A percentile compares a stretch with the other conserved stretches of the same genome.
Conservation (phyloP, 495 filamentous ascomycete species). For the Lophium mytilinum region DNA sequence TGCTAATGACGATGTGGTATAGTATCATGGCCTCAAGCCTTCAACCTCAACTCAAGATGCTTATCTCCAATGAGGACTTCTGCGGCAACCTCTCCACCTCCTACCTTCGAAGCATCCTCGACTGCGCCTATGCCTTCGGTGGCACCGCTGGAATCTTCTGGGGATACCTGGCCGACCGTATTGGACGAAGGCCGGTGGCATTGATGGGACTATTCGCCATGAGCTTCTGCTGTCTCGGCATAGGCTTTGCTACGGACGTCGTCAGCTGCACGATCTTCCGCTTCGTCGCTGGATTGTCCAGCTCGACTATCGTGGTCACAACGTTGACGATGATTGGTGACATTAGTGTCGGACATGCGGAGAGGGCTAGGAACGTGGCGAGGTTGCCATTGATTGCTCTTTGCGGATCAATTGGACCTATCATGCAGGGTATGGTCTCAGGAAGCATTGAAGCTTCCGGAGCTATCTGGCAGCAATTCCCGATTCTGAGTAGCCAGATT, state of each 20-base stretch:
- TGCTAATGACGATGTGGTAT: background rate
- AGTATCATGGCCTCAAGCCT: constrained; percentile 41
- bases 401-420: constrained; percentile 38
- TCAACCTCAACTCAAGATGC: constrained; percentile 39
- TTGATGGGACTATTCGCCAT: constrained; percentile 35
- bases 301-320: constrained; percentile 36
- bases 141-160: constrained; percentile 37
- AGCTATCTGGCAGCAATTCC: constrained; percentile 35
- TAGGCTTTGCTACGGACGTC: constrained; percentile 39
- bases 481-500: constrained; percentile 36
- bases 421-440: constrained; percentile 31
- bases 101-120: constrained; percentile 38
- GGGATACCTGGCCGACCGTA: constrained; percentile 36
- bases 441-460: constrained; percentile 27
- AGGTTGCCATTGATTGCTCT: constrained; percentile 37
- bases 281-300: constrained; percentile 36
- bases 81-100: constrained; percentile 37
- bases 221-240: constrained; percentile 35
- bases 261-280: constrained; percentile 36
- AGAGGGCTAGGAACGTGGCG: constrained; percentile 37
- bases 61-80: constrained; percentile 34
- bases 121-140: constrained; percentile 42
- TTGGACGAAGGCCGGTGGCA: constrained; percentile 35
- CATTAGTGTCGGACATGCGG: constrained; percentile 30
- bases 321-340: constrained; percentile 40